Percentiles rank a stretch among this genome's conserved stretches.
These are phyloP conservation scores for Rhodofomes roseus DNA, from an alignment of 1,284 basidiomycete genomes.

Conservation along the genomic window DNA sequence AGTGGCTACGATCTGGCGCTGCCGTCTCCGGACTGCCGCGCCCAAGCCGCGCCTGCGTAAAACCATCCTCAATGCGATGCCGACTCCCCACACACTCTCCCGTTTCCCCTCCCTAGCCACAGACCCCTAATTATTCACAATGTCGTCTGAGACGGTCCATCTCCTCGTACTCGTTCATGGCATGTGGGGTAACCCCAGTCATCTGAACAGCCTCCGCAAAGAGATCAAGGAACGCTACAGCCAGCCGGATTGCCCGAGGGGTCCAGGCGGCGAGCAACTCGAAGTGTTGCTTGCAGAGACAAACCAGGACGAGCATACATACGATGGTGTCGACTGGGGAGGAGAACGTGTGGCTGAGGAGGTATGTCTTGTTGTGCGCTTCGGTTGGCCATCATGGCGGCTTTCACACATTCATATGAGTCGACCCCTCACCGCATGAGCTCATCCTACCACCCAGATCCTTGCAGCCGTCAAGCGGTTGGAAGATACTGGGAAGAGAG, in stretches of 20 bases:
- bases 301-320: constrained; percentile 51
- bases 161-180: constrained; percentile 69
- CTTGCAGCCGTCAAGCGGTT: constrained; percentile 48
- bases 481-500: constrained; percentile 46
- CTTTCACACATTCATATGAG: too few relatives aligned
- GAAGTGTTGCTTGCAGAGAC: constrained; percentile 43
- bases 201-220: constrained; percentile 44
- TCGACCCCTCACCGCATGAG: neutral
- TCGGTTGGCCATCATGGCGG: neutral
- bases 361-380: constrained; percentile 31
- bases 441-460: constrained; percentile 36
- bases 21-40: too few relatives aligned
- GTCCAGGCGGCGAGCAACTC: constrained; percentile 30
- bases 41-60: neutral
- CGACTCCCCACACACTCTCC: neutral
- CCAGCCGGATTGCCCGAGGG: constrained; percentile 12
- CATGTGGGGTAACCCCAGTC: constrained; percentile 76
- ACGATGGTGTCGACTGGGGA: constrained; percentile 66
- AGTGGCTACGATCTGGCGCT: too few relatives aligned
- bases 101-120: neutral
- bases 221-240: constrained; percentile 39
- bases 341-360: constrained; percentile 64
- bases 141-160: constrained; percentile 14
- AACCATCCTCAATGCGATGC: neutral
- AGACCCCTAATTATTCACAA: neutral